Conservation (phyloP, 208 protist genomes). For the Leishmania tropica region DNA sequence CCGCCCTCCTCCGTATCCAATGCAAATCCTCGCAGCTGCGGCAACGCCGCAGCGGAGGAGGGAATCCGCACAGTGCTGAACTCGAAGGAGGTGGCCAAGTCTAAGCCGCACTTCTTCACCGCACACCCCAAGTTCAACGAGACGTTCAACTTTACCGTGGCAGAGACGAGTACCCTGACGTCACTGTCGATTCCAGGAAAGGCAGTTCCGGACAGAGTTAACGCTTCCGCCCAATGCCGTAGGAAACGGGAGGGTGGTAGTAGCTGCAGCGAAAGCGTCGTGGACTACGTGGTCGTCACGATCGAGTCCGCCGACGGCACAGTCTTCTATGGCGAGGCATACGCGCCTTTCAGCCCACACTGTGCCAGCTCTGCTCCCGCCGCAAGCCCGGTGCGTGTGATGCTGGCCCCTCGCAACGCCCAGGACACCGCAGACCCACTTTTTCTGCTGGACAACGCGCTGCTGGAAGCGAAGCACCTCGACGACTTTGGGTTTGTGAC, state of each 20-base stretch:
- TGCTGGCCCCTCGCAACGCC: slow-evolving; percentile 78
- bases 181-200: slow-evolving; percentile 26
- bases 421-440: slow-evolving; percentile 61
- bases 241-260: slow-evolving; percentile 9
- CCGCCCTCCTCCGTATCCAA: not conserved
- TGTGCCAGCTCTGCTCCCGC: slow-evolving; percentile 39
- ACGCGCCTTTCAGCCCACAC: slow-evolving; percentile 77
- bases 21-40: not conserved
- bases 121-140: slow-evolving; percentile 53
- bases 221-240: not conserved
- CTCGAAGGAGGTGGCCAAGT: slow-evolving; percentile 44
- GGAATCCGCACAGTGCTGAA: slow-evolving; percentile 35
- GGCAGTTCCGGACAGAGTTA: not conserved
- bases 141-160: slow-evolving; percentile 48
- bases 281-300: slow-evolving; percentile 63
- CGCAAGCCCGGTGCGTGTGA: slow-evolving; percentile 57
- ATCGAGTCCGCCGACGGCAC: slow-evolving; percentile 44
- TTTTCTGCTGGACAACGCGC: slow-evolving; percentile 55
- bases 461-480: slow-evolving; percentile 47
- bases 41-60: not conserved
- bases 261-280: slow-evolving; percentile 21
- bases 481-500: slow-evolving; percentile 87
- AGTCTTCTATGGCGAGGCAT: slow-evolving; percentile 64
- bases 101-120: slow-evolving; percentile 53
- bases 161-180: slow-evolving; percentile 44